Conservation (phyloP, 148 eudicot species). For the Vaccinium macrocarpon region DNA sequence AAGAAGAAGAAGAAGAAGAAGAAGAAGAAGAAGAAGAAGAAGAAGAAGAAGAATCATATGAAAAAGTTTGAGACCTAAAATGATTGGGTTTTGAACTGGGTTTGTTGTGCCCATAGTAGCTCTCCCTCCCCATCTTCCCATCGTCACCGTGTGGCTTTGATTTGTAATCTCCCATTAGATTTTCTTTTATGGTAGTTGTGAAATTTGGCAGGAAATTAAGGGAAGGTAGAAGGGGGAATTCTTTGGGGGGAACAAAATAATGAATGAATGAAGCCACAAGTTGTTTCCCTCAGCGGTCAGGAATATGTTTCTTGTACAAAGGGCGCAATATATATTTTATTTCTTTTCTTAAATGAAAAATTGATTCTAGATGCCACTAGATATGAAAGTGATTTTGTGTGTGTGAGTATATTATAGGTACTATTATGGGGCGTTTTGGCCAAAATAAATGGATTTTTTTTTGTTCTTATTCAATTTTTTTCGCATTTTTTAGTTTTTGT, state of each 20-base stretch:
- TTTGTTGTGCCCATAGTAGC: slow-evolving; percentile 24
- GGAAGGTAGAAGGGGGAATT: background rate
- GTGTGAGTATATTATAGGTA: no score
- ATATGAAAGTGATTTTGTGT: background rate
- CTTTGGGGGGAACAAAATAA: background rate
- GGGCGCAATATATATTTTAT: background rate
- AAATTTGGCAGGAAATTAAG: background rate
- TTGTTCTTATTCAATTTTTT: no score
- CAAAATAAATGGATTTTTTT: no score
- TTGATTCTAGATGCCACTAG: background rate
- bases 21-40: slow-evolving; percentile 7
- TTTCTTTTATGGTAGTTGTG: background rate
- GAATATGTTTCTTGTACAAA: background rate
- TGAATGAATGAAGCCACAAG: background rate
- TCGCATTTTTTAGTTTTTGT: no score
- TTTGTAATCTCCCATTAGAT: slow-evolving; percentile 47
- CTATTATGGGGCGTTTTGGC: no score
- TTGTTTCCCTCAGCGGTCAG: background rate
- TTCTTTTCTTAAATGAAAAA: background rate
- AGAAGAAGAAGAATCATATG: slow-evolving; percentile 18
- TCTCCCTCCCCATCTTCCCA: slow-evolving; percentile 42
- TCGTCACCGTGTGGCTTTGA: slow-evolving; percentile 30
- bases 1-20: background rate
- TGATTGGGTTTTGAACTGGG: slow-evolving; percentile 20
- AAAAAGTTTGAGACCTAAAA: slow-evolving; percentile 44